phyloP scores from a whole-genome alignment of 192 early-diverging fungal genomes.

The Chytriomyces confervae region DNA sequence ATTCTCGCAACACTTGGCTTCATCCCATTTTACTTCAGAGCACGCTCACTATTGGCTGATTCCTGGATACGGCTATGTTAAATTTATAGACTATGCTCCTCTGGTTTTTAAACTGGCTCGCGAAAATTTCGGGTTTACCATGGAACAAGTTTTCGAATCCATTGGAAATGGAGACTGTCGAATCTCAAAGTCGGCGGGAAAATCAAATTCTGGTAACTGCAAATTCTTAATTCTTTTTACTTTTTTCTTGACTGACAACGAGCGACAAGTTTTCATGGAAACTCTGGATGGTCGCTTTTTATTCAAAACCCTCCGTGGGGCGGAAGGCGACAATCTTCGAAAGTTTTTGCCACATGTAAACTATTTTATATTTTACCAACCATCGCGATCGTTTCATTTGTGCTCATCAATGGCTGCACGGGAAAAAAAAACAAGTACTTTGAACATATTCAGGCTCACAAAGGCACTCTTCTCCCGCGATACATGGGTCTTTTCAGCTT shows the following conservation, averaged over 20 bases:
- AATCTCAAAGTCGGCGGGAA: conserved; percentile 36
- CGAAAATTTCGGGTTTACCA: conserved; percentile 34
- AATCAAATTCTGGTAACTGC: conserved; percentile 37
- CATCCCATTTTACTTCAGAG: conserved; percentile 35
- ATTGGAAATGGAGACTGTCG: conserved; percentile 15
- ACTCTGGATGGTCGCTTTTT: conserved; percentile 41
- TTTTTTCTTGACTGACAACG: neutral
- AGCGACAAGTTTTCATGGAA: conserved; percentile 35
- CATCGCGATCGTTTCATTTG: neutral
- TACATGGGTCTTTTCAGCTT: conserved; percentile 54
- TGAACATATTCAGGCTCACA: conserved; percentile 27
- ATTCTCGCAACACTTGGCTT: neutral
- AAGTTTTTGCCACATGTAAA: conserved; percentile 38
- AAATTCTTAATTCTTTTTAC: neutral
- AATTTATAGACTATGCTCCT: conserved; percentile 46
- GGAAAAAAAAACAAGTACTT: conserved; percentile 32
- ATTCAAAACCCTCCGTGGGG: conserved; percentile 48
- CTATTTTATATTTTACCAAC: neutral
- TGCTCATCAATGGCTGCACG: neutral
- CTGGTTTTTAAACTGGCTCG: conserved; percentile 43
- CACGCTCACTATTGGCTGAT: conserved; percentile 44
- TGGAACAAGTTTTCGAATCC: conserved; percentile 27
- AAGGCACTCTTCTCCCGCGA: conserved; percentile 44
- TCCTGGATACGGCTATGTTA: conserved; percentile 39
- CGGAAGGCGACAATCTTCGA: conserved; percentile 46